phyloP scores from a whole-genome alignment of 2,329 filamentous ascomycete genomes.

The Pseudocercospora cruenta region DNA sequence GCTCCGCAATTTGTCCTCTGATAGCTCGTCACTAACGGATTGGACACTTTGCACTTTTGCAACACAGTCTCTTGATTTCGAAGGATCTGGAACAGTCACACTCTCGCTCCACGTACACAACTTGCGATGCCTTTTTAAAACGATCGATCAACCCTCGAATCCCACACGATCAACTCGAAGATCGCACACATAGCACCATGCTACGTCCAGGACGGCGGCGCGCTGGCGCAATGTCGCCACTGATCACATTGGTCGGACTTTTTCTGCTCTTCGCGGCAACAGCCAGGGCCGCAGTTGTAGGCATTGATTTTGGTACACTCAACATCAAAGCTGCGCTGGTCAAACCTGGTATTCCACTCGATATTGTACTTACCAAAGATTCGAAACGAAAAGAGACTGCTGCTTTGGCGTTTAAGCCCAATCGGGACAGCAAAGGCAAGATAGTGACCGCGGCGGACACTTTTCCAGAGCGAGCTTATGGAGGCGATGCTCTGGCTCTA shows the following conservation, averaged over 20 bases:
- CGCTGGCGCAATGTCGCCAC: conserved; percentile 28
- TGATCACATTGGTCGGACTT: conserved; percentile 37
- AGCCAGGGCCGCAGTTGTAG: conserved; percentile 72
- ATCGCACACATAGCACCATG: conserved; percentile 24
- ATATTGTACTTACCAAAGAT: conserved; percentile 97
- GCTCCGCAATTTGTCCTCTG: neutral
- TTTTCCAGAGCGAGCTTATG: conserved; percentile 89
- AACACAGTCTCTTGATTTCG: neutral
- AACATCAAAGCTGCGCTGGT: conserved; percentile 96
- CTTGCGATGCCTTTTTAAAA: conserved; percentile 4
- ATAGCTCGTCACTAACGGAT: neutral
- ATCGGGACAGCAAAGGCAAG: conserved; percentile 61
- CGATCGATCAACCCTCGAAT: neutral
- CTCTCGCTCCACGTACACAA: neutral
- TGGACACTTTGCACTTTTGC: neutral
- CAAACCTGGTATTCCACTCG: conserved; percentile 94
- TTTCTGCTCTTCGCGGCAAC: conserved; percentile 60
- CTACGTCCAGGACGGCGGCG: conserved; percentile 33
- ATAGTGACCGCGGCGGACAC: conserved; percentile 51
- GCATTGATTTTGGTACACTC: conserved; percentile 91
- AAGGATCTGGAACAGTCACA: conserved; percentile 3
- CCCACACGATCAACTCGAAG: conserved; percentile 1
- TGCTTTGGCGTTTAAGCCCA: conserved; percentile 90
- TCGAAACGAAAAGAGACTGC: conserved; percentile 93
- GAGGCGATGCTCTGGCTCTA: conserved; percentile 86